These are phyloP conservation scores for Kuraishia floccosa DNA, from an alignment of 805 yeast genomes.

Conservation along the genomic window DNA sequence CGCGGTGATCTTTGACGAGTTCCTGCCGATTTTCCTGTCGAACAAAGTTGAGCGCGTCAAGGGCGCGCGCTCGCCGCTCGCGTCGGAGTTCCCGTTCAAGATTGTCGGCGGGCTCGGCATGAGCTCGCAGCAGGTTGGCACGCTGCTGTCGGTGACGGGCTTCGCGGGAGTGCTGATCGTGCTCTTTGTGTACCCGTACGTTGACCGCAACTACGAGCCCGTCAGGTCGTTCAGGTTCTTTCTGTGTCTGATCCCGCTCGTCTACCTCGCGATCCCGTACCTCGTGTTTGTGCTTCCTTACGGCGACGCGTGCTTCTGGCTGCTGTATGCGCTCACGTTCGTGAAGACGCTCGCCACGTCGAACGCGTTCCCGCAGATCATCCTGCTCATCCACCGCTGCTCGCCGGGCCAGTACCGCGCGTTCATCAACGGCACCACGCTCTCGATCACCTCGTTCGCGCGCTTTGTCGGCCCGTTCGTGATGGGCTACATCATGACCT, in stretches of 20 bases:
- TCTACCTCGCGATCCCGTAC: constrained; percentile 35
- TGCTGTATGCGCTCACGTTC: constrained; percentile 18
- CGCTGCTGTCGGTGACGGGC: constrained; percentile 40
- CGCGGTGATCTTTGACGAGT: constrained; percentile 36
- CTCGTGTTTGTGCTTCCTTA: constrained; percentile 27
- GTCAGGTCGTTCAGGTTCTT: constrained; percentile 30
- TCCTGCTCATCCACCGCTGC: constrained; percentile 42
- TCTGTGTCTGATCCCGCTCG: constrained; percentile 28
- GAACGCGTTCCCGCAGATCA: constrained; percentile 39
- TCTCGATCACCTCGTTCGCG: constrained; percentile 41
- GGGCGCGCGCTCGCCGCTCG: constrained; percentile 4
- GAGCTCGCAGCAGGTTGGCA: constrained; percentile 34
- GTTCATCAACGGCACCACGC: constrained; percentile 44
- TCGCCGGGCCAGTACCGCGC: constrained; percentile 45
- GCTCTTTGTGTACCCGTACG: constrained; percentile 35
- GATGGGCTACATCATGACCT: constrained; percentile 31
- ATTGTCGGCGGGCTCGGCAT: constrained; percentile 43
- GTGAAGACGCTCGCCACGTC: constrained; percentile 22
- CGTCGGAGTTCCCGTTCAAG: constrained; percentile 34
- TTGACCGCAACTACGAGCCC: constrained; percentile 36
- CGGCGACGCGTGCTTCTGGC: constrained; percentile 1
- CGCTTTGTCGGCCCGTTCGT: constrained; percentile 44
- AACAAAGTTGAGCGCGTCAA: constrained; percentile 1
- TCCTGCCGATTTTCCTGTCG: constrained; percentile 45
- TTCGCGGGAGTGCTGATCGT: constrained; percentile 38